Evolutionary conservation across 805 yeast genomes (phyloP), one percentile per base, ranked within the genome.

Genomic region (Kodamaea hsintzibuensis): DNA sequence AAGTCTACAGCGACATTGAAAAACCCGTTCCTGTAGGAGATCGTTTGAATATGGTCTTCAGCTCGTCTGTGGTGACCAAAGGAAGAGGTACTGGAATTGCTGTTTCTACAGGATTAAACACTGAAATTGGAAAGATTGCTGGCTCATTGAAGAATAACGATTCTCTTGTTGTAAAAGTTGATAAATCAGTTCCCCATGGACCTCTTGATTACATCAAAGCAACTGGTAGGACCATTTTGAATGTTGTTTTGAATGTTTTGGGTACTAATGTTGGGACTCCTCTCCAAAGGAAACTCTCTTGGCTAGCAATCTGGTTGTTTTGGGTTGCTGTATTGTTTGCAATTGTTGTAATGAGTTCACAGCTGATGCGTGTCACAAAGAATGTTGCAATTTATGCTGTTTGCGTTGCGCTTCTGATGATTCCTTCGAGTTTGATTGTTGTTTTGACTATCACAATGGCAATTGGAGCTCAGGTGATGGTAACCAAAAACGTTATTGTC

Each of bases 221-320:
- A 9, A 55, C 57, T 49, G 64, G 68, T 44, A 77, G 77, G 47
- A 78, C 80, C 27, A 48, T 68, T 38, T 65, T 70, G 46, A 79
- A 81, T 47, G 66, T 78, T 42, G 65, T 76, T 55, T 71, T 76
- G 56, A 76, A 79, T 52, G 67, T 78, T 40, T 76, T 80, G 51
- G 81, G 83, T 52, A 68, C 76, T 18, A 73, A 71, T 18, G 80
- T 77, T 14, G 76, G 76, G 62, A 81, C 83, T 58, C 78, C 67
- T 56, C 76, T 68, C 64, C 82, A 68, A 66, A 60, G 82, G 73
- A 58, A 74, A 62, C 55, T 82, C 67, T 63, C 79, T 58, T 62
- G 81, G 82, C 56, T 72, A 63, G 84, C 83, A 3, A 81, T 81
- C 37, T 71, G 78, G 51, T 74, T 79, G 54, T 80, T 80, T 57